These are phyloP conservation scores for Annona cherimola DNA, from an alignment of 164 flowering plant species.

Conservation along the genomic window DNA sequence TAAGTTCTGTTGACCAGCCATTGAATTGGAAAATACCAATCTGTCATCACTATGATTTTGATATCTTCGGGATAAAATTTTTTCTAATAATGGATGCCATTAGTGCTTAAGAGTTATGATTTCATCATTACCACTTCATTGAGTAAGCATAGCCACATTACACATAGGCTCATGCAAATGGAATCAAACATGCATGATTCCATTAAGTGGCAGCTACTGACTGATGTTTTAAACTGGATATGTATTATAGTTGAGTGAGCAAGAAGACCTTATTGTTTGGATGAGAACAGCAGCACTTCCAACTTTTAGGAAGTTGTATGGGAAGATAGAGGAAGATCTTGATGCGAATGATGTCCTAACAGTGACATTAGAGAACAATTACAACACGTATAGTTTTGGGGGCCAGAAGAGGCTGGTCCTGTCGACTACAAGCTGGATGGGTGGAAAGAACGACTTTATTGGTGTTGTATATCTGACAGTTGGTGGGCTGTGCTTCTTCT, in stretches of 20 bases:
- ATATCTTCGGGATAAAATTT: neutral
- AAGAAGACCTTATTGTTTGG: conserved; percentile 97
- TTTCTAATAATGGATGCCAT: neutral
- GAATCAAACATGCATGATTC: neutral
- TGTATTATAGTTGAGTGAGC: conserved; percentile 62
- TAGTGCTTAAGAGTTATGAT: no score
- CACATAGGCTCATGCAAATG: neutral
- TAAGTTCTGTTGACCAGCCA: neutral
- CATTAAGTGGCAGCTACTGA: neutral
- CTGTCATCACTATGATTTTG: neutral
- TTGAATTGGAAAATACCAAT: neutral
- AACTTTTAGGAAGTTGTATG: conserved; percentile 90
- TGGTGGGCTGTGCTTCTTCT: conserved; percentile 80
- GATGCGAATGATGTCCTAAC: conserved; percentile 37
- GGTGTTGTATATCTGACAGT: conserved; percentile 92
- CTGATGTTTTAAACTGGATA: conserved; percentile 3
- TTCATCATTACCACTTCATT: neutral
- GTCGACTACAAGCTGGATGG: conserved; percentile 95
- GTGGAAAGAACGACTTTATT: conserved; percentile 95
- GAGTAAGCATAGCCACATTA: no score
- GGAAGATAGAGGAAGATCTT: conserved; percentile 84
- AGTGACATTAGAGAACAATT: conserved; percentile 57
- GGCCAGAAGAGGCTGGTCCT: conserved; percentile 97
- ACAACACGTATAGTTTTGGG: conserved; percentile 82
- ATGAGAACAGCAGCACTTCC: conserved; percentile 99